phyloP scores from a whole-genome alignment of 2,329 filamentous ascomycete genomes.

The Fusarium multiceps region DNA sequence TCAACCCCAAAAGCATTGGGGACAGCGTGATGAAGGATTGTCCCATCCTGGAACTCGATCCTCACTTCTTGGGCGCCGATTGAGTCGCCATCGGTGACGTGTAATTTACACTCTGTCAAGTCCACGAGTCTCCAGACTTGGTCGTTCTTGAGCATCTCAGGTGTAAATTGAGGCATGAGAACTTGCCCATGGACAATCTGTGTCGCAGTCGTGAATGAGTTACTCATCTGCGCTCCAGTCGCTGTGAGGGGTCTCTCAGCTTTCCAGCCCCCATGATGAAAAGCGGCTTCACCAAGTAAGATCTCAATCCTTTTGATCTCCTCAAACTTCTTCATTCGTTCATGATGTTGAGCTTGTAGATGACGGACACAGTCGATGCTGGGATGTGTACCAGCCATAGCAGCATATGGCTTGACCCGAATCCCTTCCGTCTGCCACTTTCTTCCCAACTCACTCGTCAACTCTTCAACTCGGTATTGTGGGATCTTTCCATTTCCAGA shows the following conservation, averaged over 20 bases:
- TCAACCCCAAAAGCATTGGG: constrained; percentile 3
- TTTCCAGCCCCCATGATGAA: constrained; percentile 5
- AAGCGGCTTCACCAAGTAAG: constrained; percentile 7
- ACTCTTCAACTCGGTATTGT: background rate
- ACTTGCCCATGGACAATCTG: constrained; percentile 13
- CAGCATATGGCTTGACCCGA: background rate
- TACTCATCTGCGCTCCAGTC: constrained; percentile 11
- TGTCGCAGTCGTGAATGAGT: constrained; percentile 1
- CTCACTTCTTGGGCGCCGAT: constrained; percentile 1
- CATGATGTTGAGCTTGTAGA: background rate
- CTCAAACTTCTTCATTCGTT: background rate
- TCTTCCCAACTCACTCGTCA: background rate
- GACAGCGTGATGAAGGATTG: background rate
- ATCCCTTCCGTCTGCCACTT: constrained; percentile 4
- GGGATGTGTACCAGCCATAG: constrained; percentile 9
- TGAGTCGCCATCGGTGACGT: background rate
- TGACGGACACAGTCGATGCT: constrained; percentile 12
- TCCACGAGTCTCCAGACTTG: constrained; percentile 5
- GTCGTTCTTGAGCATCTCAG: background rate
- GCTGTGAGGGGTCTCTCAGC: background rate
- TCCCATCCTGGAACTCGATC: background rate
- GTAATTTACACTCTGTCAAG: background rate
- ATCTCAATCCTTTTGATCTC: background rate
- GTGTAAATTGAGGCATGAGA: constrained; percentile 3
- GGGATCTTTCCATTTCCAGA: background rate